Base-by-base conservation (phyloP, 2,329 filamentous ascomycete species). In the Xylariaceae sp. region DNA sequence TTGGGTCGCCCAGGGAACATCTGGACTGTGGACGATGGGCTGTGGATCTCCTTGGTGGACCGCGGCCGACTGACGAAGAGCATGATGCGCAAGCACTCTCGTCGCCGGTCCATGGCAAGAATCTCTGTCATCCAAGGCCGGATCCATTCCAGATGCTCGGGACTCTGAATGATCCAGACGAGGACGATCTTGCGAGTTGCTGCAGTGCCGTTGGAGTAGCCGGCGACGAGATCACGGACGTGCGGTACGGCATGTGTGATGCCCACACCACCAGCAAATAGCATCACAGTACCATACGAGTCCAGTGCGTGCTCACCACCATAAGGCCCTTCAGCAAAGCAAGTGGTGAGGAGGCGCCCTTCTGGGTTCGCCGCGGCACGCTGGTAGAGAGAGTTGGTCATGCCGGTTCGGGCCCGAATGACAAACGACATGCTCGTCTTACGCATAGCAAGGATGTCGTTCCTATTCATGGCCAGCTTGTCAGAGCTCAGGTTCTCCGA, bases 1-100 rank as follows among this genome's bases (percentile, higher is more conserved):
- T 89, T 87, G 15, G 85, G 85, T 52, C 85, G 74, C 13, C 86
- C 86, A 4, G 86, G 86, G 72, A 89, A 89, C 86, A 90, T 90
- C 61, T 89, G 85, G 11, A 91, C 86, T 15, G 83, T 88, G 1
- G 82, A 76, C 28, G 79, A 85, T 2, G 86, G 86, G 52, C 81
- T 86, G 68, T 88, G 84, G 40, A 89, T 89, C 64, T 89, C 85
- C 70, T 88, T 89, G 34, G 82, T 88, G 36, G 81, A 85, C 31
- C 83, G 73, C 4, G 84, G 85, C 43, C 85, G 72, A 50, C 81
- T 87, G 53, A 90, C 83, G 61, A 89, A 90, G 40, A 90, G 77
- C 68, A 88, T 78, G 62, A 90, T 86, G 51, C 83, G 81, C 40
- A 90, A 72, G 39, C 85, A 76, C 45, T 89, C 85, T 42, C 86